Base-by-base conservation (phyloP, 2,329 filamentous ascomycete genomes). In the Hypoxylon sp. region DNA sequence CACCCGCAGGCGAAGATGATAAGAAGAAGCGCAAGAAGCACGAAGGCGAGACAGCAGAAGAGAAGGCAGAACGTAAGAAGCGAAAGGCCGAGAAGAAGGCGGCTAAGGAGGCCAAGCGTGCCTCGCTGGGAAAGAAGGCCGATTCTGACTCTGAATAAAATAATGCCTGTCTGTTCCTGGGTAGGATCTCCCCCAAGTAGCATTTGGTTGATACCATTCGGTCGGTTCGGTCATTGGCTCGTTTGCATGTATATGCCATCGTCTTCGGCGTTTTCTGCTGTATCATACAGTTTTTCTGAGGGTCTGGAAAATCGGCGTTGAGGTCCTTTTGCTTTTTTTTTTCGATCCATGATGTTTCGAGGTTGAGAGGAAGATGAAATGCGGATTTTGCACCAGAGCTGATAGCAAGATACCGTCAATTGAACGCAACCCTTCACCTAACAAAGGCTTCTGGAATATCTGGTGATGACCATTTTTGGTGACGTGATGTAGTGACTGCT, bases 21-120 rank as follows among this genome's bases (percentile, higher is more conserved):
- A 90, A 91, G 83, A 93, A 93, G 86, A 96, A 93, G 85, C 88
- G 90, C 75, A 92, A 93, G 83, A 90, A 94, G 86, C 91, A 93
- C 79, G 90, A 93, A 36, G 91, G 91, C 75, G 90, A 93, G 82
- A 91, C 89, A 14, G 81, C 89, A 25, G 90, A 93, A 77, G 89
- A 90, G 80, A 88, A 87, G 81, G 86, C 86, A 4, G 86, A 87
- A 80, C 84, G 86, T 71, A 88, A 88, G 82, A 83, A 84, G 73
- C 82, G 84, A 77, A 88, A 87, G 82, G 86, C 86, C 1, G 85
- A 87, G 79, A 88, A 87, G 82, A 88, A 87, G 79, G 85, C 85
- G 1, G 83, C 84, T 73, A 87, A 86, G 80, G 82, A 83, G 46
- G 83, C 84, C 60, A 87, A 86, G 81, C 88, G 87, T 76, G 82